Conservation (phyloP, 352 stramenopile genomes). For the Pythium angustatum region DNA sequence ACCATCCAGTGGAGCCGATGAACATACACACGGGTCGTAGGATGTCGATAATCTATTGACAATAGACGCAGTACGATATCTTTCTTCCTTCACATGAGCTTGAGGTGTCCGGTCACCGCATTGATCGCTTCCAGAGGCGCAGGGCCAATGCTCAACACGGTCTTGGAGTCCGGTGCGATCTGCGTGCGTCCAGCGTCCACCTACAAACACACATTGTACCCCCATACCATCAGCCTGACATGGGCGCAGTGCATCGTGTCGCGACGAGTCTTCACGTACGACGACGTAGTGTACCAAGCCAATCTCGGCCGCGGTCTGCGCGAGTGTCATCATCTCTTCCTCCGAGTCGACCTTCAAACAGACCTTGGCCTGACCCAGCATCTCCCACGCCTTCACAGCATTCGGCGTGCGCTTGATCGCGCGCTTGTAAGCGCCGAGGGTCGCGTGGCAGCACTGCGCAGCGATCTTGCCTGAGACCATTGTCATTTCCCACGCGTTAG, state of each 20-base stretch:
- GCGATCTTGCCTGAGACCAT: slow-evolving; percentile 69
- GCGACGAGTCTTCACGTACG: slow-evolving; percentile 31
- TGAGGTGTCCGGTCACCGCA: slow-evolving; percentile 77
- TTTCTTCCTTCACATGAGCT: slow-evolving; percentile 68
- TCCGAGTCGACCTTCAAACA: slow-evolving; percentile 87
- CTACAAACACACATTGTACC: slow-evolving; percentile 25
- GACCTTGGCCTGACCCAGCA: slow-evolving; percentile 84
- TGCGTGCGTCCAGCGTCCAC: slow-evolving; percentile 82
- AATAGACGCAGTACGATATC: background rate
- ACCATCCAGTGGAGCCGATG: background rate
- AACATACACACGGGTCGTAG: background rate
- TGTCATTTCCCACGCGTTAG: too few relatives aligned
- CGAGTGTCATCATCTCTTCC: slow-evolving; percentile 74
- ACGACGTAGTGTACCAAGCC: slow-evolving; percentile 83
- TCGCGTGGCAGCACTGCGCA: slow-evolving; percentile 89
- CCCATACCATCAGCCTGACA: background rate
- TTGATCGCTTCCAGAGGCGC: slow-evolving; percentile 70
- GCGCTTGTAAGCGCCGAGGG: slow-evolving; percentile 94
- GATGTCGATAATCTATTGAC: background rate
- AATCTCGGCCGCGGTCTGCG: slow-evolving; percentile 55
- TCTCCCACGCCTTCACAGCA: slow-evolving; percentile 74
- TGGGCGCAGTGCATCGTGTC: background rate
- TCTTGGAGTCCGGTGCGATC: slow-evolving; percentile 86
- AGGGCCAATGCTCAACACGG: slow-evolving; percentile 77
- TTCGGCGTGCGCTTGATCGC: slow-evolving; percentile 79